Evolutionary conservation across 2,329 filamentous ascomycete genomes (phyloP), one percentile per base, ranked within the genome.

Genomic region (Chaetomium sp.): DNA sequence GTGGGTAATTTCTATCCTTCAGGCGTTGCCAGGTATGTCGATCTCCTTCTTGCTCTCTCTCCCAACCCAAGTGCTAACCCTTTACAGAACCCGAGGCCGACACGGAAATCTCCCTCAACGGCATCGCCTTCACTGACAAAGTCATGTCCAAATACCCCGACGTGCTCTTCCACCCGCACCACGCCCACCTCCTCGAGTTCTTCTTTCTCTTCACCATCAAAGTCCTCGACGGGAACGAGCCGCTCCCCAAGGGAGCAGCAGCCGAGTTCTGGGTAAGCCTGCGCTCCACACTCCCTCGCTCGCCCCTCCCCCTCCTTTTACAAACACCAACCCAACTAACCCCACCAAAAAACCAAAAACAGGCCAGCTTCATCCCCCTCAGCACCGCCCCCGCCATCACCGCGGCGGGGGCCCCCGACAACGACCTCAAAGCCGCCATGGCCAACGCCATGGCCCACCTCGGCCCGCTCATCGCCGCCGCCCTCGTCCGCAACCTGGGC

Each of bases 161-260:
- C n/a, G 80, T 89, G 8, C 77, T 94, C 4, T 81, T 92, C 57
- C 78, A 75, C 5, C 77, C 86, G 9, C 83, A 88, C 59, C 81
- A 86, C 4, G 75, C 81, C 12, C 81, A 83, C 1, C 80, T 83
- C 12, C 80, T 90, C 1, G 86, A 90, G 65, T 86, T 83, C 70
- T 83, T 92, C 66, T 90, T 96, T 71, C 78, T 88, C 60, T 93
- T 94, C 71, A 85, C 87, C 0, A 78, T 95, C 13, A 84, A 86
- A 70, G 87, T 91, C 8, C 78, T 96, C 7, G 83, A 88, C 51
- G 89, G 88, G 13, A 86, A 83, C 33, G 91, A 95, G 65, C 87
- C 90, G 0, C 78, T 96, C 10, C 90, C 91, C 0, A 96, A 95
- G 76, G 84, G 84, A 33, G 85, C 90, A 2, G 85, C 91, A 1